Evolutionary conservation across 768 basidiomycete genomes (phyloP), one percentile per base, ranked within the genome.

Genomic region (Lentinus brumalis): DNA sequence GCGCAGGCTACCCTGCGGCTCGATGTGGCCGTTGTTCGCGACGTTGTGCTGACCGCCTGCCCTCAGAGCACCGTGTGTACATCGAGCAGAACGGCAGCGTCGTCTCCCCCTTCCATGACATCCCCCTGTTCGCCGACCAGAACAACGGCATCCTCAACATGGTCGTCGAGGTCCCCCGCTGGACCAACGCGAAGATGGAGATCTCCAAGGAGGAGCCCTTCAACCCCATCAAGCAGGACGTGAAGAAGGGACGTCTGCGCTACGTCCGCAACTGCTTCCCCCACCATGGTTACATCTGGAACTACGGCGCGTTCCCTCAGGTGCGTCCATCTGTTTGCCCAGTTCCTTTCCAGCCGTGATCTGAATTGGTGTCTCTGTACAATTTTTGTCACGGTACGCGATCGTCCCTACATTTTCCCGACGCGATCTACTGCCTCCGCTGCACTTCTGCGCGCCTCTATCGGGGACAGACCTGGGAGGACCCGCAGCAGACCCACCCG

Each of bases 151-250:
- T 98, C 81, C 84, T 97, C 79, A 98, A 98, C 89, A 98, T 98
- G 94, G 81, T 97, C 76, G 95, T 97, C 78, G 94, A 97, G 79
- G 86, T 96, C 59, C 97, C 97, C 51, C 91, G 97, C 71, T 99
- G 97, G 97, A 97, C 96, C 76, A 98, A 99, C 82, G 97, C 97
- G 56, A 98, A 99, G 85, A 92, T 98, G 91, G 97, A 99, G 79
- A 97, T 97, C 76, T 96, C 85, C 77, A 99, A 97, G 78, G 95
- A 97, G 71, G 96, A 98, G 76, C 56, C 86, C n/a, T 94, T 98
- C 87, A 99, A 99, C 80, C 97, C 97, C 70, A 98, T 99, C 89
- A 96, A 97, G 77, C 97, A 99, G 81, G 96, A 98, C 76, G 89
- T 92, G 76, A 98, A 97, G 81, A 94, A 93, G 79, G 94, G 94